These are phyloP conservation scores for Pleodorina starrii DNA, from an alignment of 139 green algal genomes.

Conservation along the genomic window DNA sequence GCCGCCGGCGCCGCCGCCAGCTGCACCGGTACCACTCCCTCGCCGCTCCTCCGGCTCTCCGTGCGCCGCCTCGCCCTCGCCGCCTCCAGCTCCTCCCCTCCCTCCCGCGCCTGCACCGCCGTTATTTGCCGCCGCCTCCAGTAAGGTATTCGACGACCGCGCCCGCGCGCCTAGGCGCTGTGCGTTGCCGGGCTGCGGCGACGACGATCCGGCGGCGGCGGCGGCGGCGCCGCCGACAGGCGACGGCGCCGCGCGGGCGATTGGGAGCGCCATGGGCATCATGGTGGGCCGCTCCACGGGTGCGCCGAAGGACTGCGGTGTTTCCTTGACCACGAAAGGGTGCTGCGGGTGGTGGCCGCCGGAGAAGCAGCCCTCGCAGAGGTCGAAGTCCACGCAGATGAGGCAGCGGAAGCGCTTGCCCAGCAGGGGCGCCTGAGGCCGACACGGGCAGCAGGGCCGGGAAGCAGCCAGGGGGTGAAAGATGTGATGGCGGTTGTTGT, in stretches of 20 bases:
- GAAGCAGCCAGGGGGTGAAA: not conserved
- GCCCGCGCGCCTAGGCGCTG: not conserved
- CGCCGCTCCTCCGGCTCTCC: not conserved
- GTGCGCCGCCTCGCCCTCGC: not conserved
- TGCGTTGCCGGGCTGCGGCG: not conserved
- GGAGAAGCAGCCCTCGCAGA: conserved; percentile 69
- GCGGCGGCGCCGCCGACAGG: not conserved
- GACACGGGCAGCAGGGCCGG: too few species aligned
- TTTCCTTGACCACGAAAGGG: conserved; percentile 59
- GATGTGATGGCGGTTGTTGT: too few species aligned
- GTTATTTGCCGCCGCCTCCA: too few species aligned
- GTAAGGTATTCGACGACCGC: too few species aligned
- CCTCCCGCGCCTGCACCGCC: too few species aligned
- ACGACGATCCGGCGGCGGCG: not conserved
- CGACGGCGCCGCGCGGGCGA: not conserved
- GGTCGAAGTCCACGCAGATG: conserved; percentile 63
- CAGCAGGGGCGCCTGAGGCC: conserved; percentile 53
- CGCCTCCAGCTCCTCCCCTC: too few species aligned
- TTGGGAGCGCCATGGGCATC: conserved; percentile 40
- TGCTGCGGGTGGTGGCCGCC: conserved; percentile 64
- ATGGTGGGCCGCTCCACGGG: conserved; percentile 43
- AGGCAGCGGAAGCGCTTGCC: conserved; percentile 68
- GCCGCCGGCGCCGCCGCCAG: not conserved
- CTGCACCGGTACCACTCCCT: not conserved
- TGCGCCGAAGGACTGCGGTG: conserved; percentile 47